Percentiles rank a stretch among this genome's conserved stretches.
These are phyloP conservation scores for Ceriops decandra DNA, from an alignment of 345 rosid genomes.

Conservation along the genomic window DNA sequence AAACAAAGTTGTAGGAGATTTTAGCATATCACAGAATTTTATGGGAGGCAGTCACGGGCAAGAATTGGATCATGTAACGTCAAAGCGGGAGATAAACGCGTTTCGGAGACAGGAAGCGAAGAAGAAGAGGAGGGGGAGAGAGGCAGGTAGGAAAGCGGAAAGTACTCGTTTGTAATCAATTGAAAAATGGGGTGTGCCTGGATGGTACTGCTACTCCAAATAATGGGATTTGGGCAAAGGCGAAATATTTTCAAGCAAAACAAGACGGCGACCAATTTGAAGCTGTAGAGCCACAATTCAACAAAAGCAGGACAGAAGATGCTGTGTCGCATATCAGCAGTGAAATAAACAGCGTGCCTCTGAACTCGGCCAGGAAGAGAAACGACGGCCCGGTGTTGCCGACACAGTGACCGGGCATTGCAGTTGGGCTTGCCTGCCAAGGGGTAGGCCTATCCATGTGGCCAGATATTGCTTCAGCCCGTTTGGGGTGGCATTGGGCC, in stretches of 20 bases:
- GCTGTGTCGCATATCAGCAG: neutral
- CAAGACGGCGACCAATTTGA: neutral
- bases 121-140: slow-evolving; percentile 40
- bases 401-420: slow-evolving; percentile 4
- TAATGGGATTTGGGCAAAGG: neutral
- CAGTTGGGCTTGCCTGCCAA: slow-evolving; percentile 16
- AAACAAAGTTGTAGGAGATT: neutral
- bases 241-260: neutral
- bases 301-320: slow-evolving; percentile 10
- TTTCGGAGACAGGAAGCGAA: slow-evolving; percentile 37
- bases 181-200: too few species aligned
- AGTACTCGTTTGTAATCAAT: too few species aligned
- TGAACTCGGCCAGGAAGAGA: neutral
- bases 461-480: slow-evolving; percentile 18
- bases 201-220: neutral
- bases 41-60: neutral
- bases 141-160: slow-evolving; percentile 26
- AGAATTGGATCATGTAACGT: slow-evolving; percentile 10
- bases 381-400: neutral
- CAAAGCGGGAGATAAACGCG: slow-evolving; percentile 37
- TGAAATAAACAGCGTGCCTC: neutral
- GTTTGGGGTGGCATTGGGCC: neutral
- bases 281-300: slow-evolving; percentile 8
- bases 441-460: slow-evolving; percentile 24
- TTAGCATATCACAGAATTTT: neutral